Evolutionary conservation across 225 moss, liverwort and hornwort species (phyloP).

Genomic region (Pleurozium schreberi): DNA sequence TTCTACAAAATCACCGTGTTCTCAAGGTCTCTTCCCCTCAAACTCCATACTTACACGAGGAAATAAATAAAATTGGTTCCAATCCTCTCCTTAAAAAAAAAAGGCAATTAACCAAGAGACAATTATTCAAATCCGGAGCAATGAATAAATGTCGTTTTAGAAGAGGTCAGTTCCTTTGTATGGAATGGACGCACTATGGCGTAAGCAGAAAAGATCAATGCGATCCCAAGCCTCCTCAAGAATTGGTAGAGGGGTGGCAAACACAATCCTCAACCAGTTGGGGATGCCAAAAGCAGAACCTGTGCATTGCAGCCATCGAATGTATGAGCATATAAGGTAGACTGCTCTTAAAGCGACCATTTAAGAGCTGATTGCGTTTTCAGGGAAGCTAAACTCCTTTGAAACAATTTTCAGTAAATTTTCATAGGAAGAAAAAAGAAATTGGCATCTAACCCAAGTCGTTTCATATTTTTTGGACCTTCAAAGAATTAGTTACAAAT

Average conservation of each 20-base stretch:
- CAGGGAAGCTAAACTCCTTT: too few relatives aligned
- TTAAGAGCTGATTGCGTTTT: too few relatives aligned
- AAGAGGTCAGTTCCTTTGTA: not conserved
- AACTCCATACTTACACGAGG: not conserved
- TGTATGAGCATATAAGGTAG: not conserved
- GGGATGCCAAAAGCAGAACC: constrained; percentile 66
- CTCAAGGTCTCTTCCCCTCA: not conserved
- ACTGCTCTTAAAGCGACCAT: too few relatives aligned
- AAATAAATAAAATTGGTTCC: not conserved
- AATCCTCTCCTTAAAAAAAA: not conserved
- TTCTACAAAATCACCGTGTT: not conserved
- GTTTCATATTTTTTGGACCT: too few relatives aligned
- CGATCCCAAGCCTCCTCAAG: constrained; percentile 79
- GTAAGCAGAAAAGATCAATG: constrained; percentile 60
- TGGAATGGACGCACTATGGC: constrained; percentile 15
- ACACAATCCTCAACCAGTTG: constrained; percentile 72
- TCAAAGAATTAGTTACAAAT: too few relatives aligned
- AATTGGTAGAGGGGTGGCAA: constrained; percentile 49
- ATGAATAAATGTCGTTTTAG: not conserved
- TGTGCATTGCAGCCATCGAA: constrained; percentile 14
- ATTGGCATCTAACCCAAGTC: too few relatives aligned
- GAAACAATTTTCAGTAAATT: too few relatives aligned
- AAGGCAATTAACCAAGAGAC: not conserved
- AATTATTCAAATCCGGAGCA: not conserved
- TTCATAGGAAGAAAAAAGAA: too few relatives aligned